Conservation (phyloP, 257 asterid species). For the Solanum etuberosum region DNA sequence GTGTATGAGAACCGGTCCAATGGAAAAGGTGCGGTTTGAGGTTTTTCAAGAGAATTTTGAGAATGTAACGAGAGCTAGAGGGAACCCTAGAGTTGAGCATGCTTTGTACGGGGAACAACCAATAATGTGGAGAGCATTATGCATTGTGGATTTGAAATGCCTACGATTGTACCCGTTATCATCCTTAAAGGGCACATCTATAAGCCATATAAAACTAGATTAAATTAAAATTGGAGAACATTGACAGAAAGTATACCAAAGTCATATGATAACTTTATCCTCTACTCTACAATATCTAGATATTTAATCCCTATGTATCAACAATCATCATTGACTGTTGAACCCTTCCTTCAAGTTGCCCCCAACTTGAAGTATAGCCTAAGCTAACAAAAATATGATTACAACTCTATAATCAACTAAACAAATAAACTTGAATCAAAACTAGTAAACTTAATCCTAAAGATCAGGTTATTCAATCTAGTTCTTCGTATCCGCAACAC, state of each 20-base stretch:
- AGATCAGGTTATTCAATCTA: no score
- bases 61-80: not conserved
- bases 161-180: not conserved
- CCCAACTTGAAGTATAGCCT: not conserved
- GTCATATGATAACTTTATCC: not conserved
- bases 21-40: not conserved
- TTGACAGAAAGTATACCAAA: not conserved
- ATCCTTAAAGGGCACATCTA: not conserved
- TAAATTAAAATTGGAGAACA: not conserved
- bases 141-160: not conserved
- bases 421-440: no score
- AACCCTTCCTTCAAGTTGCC: not conserved
- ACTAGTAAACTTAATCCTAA: not conserved
- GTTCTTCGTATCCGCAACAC: not conserved
- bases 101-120: not conserved
- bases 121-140: not conserved
- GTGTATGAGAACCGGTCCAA: not conserved
- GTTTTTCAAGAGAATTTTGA: not conserved
- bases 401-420: no score
- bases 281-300: not conserved
- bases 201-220: not conserved
- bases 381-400: no score
- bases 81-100: not conserved
- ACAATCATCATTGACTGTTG: no score
- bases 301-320: not conserved